Evolutionary conservation across 805 yeast species (phyloP).

Genomic region (Jamesozyma jinghongensis): DNA sequence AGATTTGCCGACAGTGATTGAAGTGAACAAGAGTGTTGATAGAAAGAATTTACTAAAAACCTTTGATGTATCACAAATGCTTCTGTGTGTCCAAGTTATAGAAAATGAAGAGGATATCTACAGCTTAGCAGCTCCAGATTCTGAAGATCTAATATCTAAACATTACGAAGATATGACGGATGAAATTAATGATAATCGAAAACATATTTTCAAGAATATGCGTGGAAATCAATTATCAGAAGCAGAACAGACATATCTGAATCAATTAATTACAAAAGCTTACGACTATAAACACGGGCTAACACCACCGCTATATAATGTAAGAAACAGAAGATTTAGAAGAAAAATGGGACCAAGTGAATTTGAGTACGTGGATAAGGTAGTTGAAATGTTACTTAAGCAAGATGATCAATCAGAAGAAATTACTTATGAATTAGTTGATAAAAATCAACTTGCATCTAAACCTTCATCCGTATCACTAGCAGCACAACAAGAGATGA

Average conservation of each 20-base stretch:
- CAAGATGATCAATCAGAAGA: slow-evolving; percentile 81
- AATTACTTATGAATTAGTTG: slow-evolving; percentile 65
- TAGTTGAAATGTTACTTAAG: slow-evolving; percentile 65
- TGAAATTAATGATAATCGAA: slow-evolving; percentile 22
- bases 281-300: slow-evolving; percentile 63
- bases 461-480: slow-evolving; percentile 15
- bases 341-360: slow-evolving; percentile 60
- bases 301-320: slow-evolving; percentile 69
- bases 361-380: slow-evolving; percentile 67
- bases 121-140: slow-evolving; percentile 34
- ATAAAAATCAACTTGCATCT: slow-evolving; percentile 35
- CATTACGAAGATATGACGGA: slow-evolving; percentile 22
- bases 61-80: slow-evolving; percentile 76
- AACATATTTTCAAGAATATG: slow-evolving; percentile 14
- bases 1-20: slow-evolving; percentile 84
- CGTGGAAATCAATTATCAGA: slow-evolving; percentile 22
- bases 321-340: slow-evolving; percentile 60
- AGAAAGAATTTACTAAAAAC: slow-evolving; percentile 77
- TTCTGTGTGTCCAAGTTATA: slow-evolving; percentile 57
- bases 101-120: slow-evolving; percentile 40
- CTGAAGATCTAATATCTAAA: slow-evolving; percentile 32
- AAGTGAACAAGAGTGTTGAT: slow-evolving; percentile 82
- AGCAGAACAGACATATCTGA: slow-evolving; percentile 19
- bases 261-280: slow-evolving; percentile 17
- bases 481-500: neutral